Evolutionary conservation across 495 filamentous ascomycete species (phyloP).

Genomic region (Podospora sp.): DNA sequence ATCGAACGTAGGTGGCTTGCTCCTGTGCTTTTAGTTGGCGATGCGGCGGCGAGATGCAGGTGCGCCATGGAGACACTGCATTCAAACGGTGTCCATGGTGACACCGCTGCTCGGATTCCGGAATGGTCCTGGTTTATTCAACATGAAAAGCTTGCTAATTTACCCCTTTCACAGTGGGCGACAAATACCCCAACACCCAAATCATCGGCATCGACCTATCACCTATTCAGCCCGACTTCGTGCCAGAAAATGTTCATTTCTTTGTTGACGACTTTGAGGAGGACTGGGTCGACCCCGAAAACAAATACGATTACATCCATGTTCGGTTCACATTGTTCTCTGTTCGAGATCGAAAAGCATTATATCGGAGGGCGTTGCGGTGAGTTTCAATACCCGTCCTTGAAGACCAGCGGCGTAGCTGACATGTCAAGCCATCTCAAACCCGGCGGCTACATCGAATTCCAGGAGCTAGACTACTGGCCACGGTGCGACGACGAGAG

Average conservation of each 20-base stretch:
- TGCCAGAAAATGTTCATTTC: slow-evolving; percentile 62
- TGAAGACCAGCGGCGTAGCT: background rate
- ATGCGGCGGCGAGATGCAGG: background rate
- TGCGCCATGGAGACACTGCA: too few species aligned
- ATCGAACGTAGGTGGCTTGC: slow-evolving; percentile 42
- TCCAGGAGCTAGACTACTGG: slow-evolving; percentile 50
- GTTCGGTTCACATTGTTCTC: slow-evolving; percentile 50
- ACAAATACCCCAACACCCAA: slow-evolving; percentile 50
- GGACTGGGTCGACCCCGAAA: slow-evolving; percentile 56
- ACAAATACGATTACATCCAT: slow-evolving; percentile 63
- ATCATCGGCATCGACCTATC: slow-evolving; percentile 69
- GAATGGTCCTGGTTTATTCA: too few species aligned
- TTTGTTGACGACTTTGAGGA: slow-evolving; percentile 64
- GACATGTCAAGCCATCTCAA: slow-evolving; percentile 41
- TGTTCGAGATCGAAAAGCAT: slow-evolving; percentile 41
- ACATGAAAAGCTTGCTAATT: too few species aligned
- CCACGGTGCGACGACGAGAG: slow-evolving; percentile 50
- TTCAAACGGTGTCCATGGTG: too few species aligned
- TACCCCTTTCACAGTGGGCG: slow-evolving; percentile 33
- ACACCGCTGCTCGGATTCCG: too few species aligned
- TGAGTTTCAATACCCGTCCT: slow-evolving; percentile 25
- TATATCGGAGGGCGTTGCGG: slow-evolving; percentile 43
- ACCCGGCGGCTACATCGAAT: slow-evolving; percentile 59
- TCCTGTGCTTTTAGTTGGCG: slow-evolving; percentile 20
- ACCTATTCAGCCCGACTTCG: slow-evolving; percentile 60